Conservation (phyloP, 441 rosid species). For the Geranium incanum region DNA sequence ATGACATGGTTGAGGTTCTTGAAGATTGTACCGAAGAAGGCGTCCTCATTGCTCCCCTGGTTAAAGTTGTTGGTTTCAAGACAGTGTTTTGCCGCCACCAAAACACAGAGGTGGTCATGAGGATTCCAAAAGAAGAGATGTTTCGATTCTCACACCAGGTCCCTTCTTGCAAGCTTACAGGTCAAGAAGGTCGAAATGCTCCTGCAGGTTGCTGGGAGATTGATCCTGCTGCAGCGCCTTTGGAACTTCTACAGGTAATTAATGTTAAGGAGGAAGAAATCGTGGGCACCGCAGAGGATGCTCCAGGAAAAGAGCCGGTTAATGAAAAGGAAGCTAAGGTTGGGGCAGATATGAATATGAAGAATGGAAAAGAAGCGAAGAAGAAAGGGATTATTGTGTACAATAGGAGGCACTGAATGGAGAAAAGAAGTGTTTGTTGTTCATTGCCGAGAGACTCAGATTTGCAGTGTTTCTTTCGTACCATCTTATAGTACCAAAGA, state of each 20-base stretch:
- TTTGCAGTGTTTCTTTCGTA: background rate
- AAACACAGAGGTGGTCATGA: slow-evolving; percentile 15
- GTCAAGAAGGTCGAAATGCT: slow-evolving; percentile 32
- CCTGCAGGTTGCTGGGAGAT: slow-evolving; percentile 38
- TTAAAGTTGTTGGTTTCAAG: slow-evolving; percentile 35
- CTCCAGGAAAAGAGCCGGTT: slow-evolving; percentile 10
- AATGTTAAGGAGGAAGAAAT: slow-evolving; percentile 25
- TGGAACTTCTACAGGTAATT: slow-evolving; percentile 36
- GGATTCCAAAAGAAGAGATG: slow-evolving; percentile 24
- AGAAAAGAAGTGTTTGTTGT: slow-evolving; percentile 2
- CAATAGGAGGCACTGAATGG: slow-evolving; percentile 23
- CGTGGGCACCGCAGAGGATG: slow-evolving; percentile 19
- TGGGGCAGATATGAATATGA: slow-evolving; percentile 17
- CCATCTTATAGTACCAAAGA: background rate
- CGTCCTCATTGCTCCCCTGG: slow-evolving; percentile 29
- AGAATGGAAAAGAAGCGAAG: slow-evolving; percentile 16
- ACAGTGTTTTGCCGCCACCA: slow-evolving; percentile 28
- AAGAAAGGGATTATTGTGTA: slow-evolving; percentile 28
- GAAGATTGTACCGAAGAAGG: slow-evolving; percentile 32
- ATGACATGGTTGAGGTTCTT: slow-evolving; percentile 41
- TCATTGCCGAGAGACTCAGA: background rate
- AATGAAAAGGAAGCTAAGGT: slow-evolving; percentile 12
- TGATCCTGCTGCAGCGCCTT: slow-evolving; percentile 38
- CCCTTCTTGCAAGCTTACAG: slow-evolving; percentile 32
- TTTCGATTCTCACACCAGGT: slow-evolving; percentile 37